Percentiles rank a stretch among this genome's conserved stretches.
Evolutionary conservation across 23 red algal species (phyloP).

Genomic region (Gracilaria gracilis): DNA sequence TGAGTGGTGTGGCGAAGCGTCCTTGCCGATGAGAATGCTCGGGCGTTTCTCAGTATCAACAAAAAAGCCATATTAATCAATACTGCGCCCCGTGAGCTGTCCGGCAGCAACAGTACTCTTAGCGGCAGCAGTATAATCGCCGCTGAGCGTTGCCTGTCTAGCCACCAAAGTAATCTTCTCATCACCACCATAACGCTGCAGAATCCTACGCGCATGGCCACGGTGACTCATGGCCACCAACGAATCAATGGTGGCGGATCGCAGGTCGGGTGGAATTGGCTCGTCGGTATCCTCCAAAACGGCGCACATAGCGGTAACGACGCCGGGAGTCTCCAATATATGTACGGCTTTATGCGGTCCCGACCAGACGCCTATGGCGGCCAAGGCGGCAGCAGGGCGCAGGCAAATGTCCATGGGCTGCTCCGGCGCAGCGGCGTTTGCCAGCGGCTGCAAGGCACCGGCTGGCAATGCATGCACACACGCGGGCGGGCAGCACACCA

Average conservation of each 20-base stretch:
- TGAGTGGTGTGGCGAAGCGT: neutral
- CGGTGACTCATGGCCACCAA: constrained; percentile 67
- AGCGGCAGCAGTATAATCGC: constrained; percentile 60
- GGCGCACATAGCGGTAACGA: constrained; percentile 53
- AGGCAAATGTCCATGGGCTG: constrained; percentile 47
- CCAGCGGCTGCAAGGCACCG: constrained; percentile 40
- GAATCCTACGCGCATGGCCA: no score
- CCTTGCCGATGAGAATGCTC: neutral
- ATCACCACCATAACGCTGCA: constrained; percentile 44
- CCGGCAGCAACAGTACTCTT: constrained; percentile 65
- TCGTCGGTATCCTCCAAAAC: constrained; percentile 37
- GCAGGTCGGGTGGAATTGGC: constrained; percentile 41
- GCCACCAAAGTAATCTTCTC: constrained; percentile 63
- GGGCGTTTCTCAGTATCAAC: constrained; percentile 41
- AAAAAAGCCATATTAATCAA: constrained; percentile 71
- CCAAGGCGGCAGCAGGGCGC: constrained; percentile 48
- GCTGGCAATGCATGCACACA: constrained; percentile 13
- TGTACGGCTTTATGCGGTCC: constrained; percentile 53
- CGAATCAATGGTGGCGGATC: constrained; percentile 58
- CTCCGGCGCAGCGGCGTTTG: neutral
- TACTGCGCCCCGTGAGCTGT: constrained; percentile 54
- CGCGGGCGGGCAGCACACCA: constrained; percentile 36
- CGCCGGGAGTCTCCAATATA: constrained; percentile 51
- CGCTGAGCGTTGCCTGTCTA: constrained; percentile 47
- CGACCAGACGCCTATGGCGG: constrained; percentile 60